These are phyloP conservation scores for Solanum phureja DNA, from an alignment of 257 asterid species.

Conservation along the genomic window DNA sequence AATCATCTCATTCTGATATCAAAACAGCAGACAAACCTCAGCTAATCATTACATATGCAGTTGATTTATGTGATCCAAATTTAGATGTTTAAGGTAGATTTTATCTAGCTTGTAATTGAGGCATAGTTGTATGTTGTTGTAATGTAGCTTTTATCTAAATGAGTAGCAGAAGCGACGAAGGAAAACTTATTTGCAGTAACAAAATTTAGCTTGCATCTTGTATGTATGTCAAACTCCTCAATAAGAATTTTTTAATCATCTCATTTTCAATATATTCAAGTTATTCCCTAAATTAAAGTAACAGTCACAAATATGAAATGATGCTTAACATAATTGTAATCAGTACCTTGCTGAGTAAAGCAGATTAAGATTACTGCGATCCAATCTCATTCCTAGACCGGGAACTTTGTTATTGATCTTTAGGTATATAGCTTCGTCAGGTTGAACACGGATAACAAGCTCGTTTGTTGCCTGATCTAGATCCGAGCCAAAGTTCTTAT, in stretches of 20 bases:
- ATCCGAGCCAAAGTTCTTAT: constrained; percentile 54
- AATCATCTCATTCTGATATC: background rate
- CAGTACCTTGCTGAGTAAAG: constrained; percentile 84
- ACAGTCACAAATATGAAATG: background rate
- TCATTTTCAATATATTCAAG: background rate
- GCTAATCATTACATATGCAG: background rate
- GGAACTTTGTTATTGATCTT: constrained; percentile 95
- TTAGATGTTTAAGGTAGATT: background rate
- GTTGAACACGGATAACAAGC: constrained; percentile 97
- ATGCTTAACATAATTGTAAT: background rate
- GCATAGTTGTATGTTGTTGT: background rate
- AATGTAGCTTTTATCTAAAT: background rate
- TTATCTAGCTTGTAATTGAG: background rate
- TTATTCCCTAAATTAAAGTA: background rate
- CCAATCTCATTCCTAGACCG: constrained; percentile 87
- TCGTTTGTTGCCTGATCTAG: constrained; percentile 89
- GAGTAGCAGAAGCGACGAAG: background rate
- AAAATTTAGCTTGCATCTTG: background rate
- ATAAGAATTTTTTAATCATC: background rate
- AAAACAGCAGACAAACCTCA: background rate
- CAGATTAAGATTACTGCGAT: constrained; percentile 85
- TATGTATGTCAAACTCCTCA: background rate
- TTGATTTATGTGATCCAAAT: background rate
- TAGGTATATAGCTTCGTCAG: constrained; percentile 84
- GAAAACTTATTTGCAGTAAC: background rate